Conservation (phyloP, 169 alveolate species). For the Plasmodium yoelii region DNA sequence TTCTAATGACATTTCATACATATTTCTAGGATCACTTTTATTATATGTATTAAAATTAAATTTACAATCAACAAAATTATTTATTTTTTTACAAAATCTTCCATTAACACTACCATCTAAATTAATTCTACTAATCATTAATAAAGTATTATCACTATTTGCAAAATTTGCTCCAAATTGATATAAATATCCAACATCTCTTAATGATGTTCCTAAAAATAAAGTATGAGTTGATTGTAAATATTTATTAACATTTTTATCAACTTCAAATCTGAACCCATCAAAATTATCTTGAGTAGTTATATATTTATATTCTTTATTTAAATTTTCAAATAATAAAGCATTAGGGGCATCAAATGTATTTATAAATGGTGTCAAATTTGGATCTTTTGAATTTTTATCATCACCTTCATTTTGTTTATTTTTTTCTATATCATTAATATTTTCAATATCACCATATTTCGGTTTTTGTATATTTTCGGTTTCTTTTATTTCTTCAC, state of each 20-base stretch:
- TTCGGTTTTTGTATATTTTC: not conserved
- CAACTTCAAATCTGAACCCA: conserved; percentile 93
- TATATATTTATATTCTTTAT: conserved; percentile 89
- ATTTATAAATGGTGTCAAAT: conserved; percentile 12
- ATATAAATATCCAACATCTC: conserved; percentile 89
- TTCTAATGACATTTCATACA: conserved; percentile 90
- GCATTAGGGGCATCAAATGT: conserved; percentile 72
- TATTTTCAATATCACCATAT: not conserved
- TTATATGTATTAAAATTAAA: conserved; percentile 87
- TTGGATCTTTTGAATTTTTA: conserved; percentile 13
- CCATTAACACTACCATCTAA: conserved; percentile 89
- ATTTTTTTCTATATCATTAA: conserved; percentile 8
- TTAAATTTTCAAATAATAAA: conserved; percentile 84
- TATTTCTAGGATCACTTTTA: conserved; percentile 86
- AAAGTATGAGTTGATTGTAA: conserved; percentile 90
- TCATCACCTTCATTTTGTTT: conserved; percentile 10
- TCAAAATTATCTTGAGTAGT: conserved; percentile 92
- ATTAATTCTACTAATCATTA: conserved; percentile 87
- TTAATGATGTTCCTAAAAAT: conserved; percentile 88
- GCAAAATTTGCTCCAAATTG: conserved; percentile 93
- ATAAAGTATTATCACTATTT: conserved; percentile 85
- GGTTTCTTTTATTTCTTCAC: conserved; percentile 17
- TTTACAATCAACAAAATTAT: conserved; percentile 84
- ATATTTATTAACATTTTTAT: conserved; percentile 86
- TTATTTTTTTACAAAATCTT: conserved; percentile 80